Evolutionary conservation across 139 green algal species (phyloP).

Genomic region (Ostreobium quekettii): DNA sequence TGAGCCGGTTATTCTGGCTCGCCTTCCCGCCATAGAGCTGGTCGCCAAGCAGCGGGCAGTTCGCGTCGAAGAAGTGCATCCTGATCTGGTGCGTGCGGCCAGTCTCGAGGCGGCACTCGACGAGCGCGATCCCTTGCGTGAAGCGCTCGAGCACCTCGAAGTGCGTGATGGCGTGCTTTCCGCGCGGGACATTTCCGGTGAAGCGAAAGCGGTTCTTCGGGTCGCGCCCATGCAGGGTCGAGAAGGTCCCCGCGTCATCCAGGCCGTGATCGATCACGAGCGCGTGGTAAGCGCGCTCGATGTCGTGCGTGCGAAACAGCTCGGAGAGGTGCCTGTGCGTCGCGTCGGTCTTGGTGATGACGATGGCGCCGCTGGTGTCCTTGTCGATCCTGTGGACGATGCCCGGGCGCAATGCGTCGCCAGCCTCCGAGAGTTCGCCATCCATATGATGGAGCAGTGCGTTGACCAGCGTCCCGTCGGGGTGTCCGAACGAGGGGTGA

Average conservation of each 20-base stretch:
- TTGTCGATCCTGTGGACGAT: constrained; percentile 97
- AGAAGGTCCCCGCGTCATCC: too few relatives aligned
- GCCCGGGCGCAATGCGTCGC: constrained; percentile 64
- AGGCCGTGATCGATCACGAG: too few relatives aligned
- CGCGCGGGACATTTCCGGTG: too few relatives aligned
- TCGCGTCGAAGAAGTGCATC: constrained; percentile 34
- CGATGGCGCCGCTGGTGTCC: constrained; percentile 84
- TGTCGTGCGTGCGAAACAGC: too few relatives aligned
- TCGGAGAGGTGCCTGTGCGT: constrained; percentile 37
- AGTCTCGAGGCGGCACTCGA: constrained; percentile 87
- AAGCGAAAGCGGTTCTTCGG: too few relatives aligned
- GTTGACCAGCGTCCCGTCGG: constrained; percentile 91
- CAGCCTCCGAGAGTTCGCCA: neutral
- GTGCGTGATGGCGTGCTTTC: too few relatives aligned
- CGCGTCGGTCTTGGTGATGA: constrained; percentile 78
- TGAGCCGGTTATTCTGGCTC: too few relatives aligned
- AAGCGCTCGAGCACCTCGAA: too few relatives aligned
- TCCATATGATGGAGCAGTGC: constrained; percentile 77
- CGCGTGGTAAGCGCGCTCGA: too few relatives aligned
- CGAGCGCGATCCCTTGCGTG: too few relatives aligned
- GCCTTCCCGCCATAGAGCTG: constrained; percentile 66
- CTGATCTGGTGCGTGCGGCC: constrained; percentile 93
- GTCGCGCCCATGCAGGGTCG: too few relatives aligned
- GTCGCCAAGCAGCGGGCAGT: constrained; percentile 81
- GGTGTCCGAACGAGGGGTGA: constrained; percentile 69